Percentiles rank a stretch among this genome's conserved stretches.
Evolutionary conservation across 2,329 filamentous ascomycete species (phyloP).

Genomic region (Sarocladium brachiariae): DNA sequence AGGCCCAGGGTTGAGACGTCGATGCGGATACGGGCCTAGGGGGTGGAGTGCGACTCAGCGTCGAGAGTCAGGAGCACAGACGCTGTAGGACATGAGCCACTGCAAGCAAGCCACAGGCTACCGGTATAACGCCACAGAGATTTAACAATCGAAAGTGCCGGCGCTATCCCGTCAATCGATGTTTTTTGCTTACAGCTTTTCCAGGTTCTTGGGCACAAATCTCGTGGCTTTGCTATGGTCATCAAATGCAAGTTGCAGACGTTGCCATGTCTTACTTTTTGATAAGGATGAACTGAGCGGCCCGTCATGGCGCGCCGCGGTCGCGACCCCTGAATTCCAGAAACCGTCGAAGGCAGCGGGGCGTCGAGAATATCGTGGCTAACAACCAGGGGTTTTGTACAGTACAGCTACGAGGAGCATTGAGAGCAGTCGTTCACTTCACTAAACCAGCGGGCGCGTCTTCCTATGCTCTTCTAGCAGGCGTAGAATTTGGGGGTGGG

Average conservation of each 20-base stretch:
- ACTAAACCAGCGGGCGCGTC: no score
- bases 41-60: constrained; percentile 2
- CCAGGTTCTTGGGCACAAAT: not conserved
- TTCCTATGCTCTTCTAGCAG: no score
- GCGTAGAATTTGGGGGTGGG: no score
- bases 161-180: not conserved
- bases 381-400: no score
- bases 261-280: not conserved
- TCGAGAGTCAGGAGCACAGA: not conserved
- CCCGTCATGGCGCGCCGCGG: not conserved
- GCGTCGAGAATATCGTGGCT: no score
- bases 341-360: not conserved
- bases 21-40: constrained; percentile 6
- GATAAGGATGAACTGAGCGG: not conserved
- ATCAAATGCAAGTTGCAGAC: not conserved
- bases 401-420: no score
- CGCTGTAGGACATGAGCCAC: not conserved
- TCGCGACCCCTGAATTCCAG: constrained; percentile 7
- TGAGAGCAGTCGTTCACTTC: no score
- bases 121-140: not conserved
- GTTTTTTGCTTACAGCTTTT: not conserved
- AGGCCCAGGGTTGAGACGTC: constrained; percentile 4
- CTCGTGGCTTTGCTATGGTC: not conserved
- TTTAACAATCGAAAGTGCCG: not conserved
- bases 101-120: not conserved